A percentile compares a stretch with the other conserved stretches of the same genome.
Evolutionary conservation across 345 rosid species (phyloP).

Genomic region (Sonneratia alba): DNA sequence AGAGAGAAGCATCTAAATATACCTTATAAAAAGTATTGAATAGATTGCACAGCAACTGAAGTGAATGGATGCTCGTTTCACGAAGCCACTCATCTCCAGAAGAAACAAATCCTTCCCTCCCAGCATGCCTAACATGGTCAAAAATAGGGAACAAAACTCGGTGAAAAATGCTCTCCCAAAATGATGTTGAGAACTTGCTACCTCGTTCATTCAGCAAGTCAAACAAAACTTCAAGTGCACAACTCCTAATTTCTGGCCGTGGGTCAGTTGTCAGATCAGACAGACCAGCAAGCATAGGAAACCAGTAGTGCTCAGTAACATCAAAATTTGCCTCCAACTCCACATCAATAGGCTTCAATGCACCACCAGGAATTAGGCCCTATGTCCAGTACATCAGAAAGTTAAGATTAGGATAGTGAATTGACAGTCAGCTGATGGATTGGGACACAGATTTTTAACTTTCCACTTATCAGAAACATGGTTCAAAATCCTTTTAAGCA

Average conservation of each 20-base stretch:
- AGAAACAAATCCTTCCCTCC: conserved; percentile 59
- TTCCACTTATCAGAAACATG: background rate
- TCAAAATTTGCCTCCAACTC: conserved; percentile 50
- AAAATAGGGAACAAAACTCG: conserved; percentile 89
- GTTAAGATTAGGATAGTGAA: conserved; percentile 5
- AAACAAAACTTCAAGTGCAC: conserved; percentile 86
- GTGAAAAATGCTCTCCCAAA: conserved; percentile 93
- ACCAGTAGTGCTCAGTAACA: conserved; percentile 90
- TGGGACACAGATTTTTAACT: background rate
- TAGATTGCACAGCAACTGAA: conserved; percentile 86
- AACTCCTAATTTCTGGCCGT: conserved; percentile 77
- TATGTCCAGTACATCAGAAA: conserved; percentile 20
- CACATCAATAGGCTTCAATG: conserved; percentile 53
- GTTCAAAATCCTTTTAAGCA: background rate
- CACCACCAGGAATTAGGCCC: conserved; percentile 90
- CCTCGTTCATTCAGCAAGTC: conserved; percentile 93
- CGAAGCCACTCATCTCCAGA: conserved; percentile 76
- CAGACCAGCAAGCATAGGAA: conserved; percentile 88
- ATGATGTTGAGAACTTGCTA: conserved; percentile 65
- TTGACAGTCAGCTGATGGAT: background rate
- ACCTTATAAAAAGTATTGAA: conserved; percentile 76
- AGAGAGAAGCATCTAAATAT: conserved; percentile 1
- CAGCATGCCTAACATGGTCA: conserved; percentile 85
- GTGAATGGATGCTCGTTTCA: conserved; percentile 86
- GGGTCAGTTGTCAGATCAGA: conserved; percentile 83